These are phyloP conservation scores for Malus orientalis DNA, from an alignment of 306 rosid species.

Conservation along the genomic window DNA sequence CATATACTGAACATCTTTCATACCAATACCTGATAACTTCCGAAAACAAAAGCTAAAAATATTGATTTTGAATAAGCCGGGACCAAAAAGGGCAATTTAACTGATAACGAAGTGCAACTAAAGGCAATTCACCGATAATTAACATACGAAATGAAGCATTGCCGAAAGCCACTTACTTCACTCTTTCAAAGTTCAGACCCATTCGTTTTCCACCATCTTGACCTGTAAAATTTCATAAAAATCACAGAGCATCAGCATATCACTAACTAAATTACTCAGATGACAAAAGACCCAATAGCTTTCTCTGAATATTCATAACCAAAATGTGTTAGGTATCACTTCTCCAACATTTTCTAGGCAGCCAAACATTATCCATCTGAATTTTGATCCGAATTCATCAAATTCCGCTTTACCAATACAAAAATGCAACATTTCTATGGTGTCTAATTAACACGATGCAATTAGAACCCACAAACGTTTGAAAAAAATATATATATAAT, in stretches of 20 bases:
- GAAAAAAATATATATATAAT: not conserved
- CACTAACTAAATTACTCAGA: not conserved
- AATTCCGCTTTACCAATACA: not conserved
- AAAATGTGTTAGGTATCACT: not conserved
- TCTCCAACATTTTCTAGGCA: not conserved
- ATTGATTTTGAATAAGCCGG: not conserved
- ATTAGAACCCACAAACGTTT: not conserved
- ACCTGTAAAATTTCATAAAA: slow-evolving; percentile 37
- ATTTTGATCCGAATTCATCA: not conserved
- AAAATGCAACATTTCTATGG: not conserved
- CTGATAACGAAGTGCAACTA: not conserved
- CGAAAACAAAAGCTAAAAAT: not conserved
- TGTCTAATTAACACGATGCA: not conserved
- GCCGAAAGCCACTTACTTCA: slow-evolving; percentile 51
- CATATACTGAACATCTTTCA: not conserved
- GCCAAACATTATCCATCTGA: not conserved
- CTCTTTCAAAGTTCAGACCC: slow-evolving; percentile 86
- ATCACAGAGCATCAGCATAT: slow-evolving; percentile 4
- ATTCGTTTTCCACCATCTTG: slow-evolving; percentile 87
- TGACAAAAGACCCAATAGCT: not conserved
- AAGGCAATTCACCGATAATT: not conserved
- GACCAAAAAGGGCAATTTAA: not conserved
- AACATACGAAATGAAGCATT: not conserved
- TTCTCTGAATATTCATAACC: not conserved
- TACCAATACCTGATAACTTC: not conserved